A percentile compares a stretch with the other conserved stretches of the same genome.
phyloP scores from a whole-genome alignment of 139 green algal genomes.

The Desmodesmus armatus region DNA sequence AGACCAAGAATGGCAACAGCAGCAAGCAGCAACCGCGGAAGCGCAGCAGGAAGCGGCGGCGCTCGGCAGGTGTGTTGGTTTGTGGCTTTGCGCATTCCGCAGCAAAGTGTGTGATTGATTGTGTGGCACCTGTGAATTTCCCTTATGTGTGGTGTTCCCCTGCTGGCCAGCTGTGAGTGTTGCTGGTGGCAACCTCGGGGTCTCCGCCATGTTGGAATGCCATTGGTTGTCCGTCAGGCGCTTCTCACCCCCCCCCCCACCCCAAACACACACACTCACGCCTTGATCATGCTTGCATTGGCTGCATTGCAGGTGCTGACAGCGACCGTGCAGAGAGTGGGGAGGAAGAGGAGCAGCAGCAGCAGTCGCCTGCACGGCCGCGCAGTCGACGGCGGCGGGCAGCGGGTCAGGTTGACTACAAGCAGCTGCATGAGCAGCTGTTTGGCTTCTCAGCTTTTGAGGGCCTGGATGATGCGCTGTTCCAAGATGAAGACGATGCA shows the following conservation, averaged over 20 bases:
- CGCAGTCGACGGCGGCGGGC: slow-evolving; percentile 7
- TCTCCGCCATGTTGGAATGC: too few relatives aligned
- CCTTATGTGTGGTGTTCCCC: too few relatives aligned
- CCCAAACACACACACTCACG: too few relatives aligned
- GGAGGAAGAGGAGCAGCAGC: slow-evolving; percentile 21
- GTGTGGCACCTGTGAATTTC: too few relatives aligned
- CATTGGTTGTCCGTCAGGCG: too few relatives aligned
- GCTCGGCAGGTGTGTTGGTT: too few relatives aligned
- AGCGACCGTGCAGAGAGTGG: neutral
- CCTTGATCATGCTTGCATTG: too few relatives aligned
- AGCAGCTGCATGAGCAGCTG: slow-evolving; percentile 65
- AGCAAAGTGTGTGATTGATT: too few relatives aligned
- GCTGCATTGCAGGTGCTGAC: neutral
- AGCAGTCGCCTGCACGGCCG: neutral
- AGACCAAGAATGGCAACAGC: neutral
- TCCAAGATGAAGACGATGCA: slow-evolving; percentile 45
- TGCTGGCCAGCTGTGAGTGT: too few relatives aligned
- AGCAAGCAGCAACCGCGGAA: slow-evolving; percentile 25
- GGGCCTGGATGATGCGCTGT: slow-evolving; percentile 29
- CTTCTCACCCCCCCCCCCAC: too few relatives aligned
- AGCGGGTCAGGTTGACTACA: slow-evolving; percentile 60
- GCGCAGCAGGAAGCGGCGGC: slow-evolving; percentile 13
- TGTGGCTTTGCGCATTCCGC: too few relatives aligned
- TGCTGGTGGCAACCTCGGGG: too few relatives aligned
- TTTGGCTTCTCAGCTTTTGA: slow-evolving; percentile 62